phyloP scores from a whole-genome alignment of 768 basidiomycete genomes.

The Cubamyces lactineus region DNA sequence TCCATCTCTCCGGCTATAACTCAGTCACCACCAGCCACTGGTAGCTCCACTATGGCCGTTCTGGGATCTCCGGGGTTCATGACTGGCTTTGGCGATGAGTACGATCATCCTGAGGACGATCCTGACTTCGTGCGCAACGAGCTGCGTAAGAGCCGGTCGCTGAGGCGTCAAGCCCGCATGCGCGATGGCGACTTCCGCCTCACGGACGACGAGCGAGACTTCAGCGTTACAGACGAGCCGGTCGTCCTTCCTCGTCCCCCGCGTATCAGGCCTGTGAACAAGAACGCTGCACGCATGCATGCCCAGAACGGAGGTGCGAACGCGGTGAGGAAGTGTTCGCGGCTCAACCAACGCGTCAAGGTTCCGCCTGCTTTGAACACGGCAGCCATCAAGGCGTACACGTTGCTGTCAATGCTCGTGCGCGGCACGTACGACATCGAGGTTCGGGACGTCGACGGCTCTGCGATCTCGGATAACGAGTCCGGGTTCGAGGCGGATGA shows the following conservation, averaged over 20 bases:
- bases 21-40: slow-evolving; percentile 12
- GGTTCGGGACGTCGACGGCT: slow-evolving; percentile 1
- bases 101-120: slow-evolving; percentile 6
- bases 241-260: neutral
- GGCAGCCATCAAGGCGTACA: neutral
- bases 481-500: slow-evolving; percentile 20
- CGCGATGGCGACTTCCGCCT: slow-evolving; percentile 15
- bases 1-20: neutral
- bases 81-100: slow-evolving; percentile 14
- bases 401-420: neutral
- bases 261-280: neutral
- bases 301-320: too few species aligned
- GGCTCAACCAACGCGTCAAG: slow-evolving; percentile 18
- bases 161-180: slow-evolving; percentile 16
- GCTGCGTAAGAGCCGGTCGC: neutral
- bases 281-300: too few species aligned
- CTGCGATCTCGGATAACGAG: neutral
- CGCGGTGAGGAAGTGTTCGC: neutral
- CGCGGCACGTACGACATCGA: slow-evolving; percentile 12
- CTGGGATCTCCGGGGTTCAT: slow-evolving; percentile 7
- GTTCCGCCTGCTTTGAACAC: slow-evolving; percentile 13
- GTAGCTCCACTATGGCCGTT: slow-evolving; percentile 11
- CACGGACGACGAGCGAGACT: slow-evolving; percentile 10
- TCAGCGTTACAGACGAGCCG: neutral
- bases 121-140: slow-evolving; percentile 3